Evolutionary conservation across 345 rosid species (phyloP).

Genomic region (Populus tremula): DNA sequence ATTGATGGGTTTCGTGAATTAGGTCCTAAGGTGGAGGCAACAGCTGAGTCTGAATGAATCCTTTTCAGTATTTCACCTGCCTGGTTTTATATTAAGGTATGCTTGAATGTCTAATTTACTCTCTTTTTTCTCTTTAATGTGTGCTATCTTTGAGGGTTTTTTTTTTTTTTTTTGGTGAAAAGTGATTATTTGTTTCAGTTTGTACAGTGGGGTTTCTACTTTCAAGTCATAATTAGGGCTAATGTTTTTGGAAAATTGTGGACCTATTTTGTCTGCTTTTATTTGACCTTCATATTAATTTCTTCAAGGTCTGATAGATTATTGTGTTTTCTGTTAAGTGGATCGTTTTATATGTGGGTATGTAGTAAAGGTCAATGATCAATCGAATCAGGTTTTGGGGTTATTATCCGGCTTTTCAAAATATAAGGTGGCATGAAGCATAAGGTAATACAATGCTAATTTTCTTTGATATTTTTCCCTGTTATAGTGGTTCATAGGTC

Average conservation of each 20-base stretch:
- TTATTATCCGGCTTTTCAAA: not conserved
- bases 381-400: not conserved
- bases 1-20: constrained; percentile 4
- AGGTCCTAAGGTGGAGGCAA: constrained; percentile 62
- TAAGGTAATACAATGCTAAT: not conserved
- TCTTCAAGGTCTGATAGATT: not conserved
- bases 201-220: not conserved
- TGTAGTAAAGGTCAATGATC: not conserved
- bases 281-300: not conserved
- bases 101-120: not conserved
- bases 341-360: not conserved
- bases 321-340: not conserved
- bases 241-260: not conserved
- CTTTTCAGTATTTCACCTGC: not conserved
- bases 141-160: not conserved
- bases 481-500: not conserved
- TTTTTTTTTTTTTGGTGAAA: not conserved
- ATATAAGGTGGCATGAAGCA: not conserved
- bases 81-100: not conserved
- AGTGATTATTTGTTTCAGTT: not conserved
- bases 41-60: constrained; percentile 43
- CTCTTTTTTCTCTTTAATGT: not conserved
- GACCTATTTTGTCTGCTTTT: not conserved
- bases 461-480: not conserved
- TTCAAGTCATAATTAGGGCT: not conserved